A percentile compares a stretch with the other conserved stretches of the same genome.
phyloP scores from a whole-genome alignment of 768 basidiomycete species.

The Calvatia gigantea region DNA sequence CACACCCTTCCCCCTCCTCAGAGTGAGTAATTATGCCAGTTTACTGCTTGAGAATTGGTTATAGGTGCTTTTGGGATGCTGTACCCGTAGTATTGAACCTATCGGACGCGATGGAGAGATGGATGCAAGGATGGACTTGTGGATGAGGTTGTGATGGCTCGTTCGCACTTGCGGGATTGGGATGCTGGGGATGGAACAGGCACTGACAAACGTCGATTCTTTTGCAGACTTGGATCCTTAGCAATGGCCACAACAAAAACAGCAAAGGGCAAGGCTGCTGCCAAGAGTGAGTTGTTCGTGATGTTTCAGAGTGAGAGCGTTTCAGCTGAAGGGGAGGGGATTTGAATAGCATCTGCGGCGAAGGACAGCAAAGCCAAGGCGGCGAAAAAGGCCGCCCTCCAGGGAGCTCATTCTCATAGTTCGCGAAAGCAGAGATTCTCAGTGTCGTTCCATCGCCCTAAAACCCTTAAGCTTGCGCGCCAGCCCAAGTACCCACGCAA shows the following conservation, averaged over 20 bases:
- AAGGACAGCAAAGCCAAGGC: slow-evolving; percentile 79
- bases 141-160: slow-evolving; percentile 18
- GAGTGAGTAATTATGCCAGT: slow-evolving; percentile 20
- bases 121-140: slow-evolving; percentile 15
- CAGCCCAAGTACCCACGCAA: slow-evolving; percentile 95
- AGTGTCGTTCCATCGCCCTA: slow-evolving; percentile 94
- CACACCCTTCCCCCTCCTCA: slow-evolving; percentile 16
- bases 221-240: slow-evolving; percentile 13
- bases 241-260: slow-evolving; percentile 70
- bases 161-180: background rate
- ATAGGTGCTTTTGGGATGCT: background rate
- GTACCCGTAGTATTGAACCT: slow-evolving; percentile 6
- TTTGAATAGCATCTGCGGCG: slow-evolving; percentile 28
- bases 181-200: background rate
- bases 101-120: slow-evolving; percentile 12
- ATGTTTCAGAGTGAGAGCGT: background rate
- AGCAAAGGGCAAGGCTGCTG: slow-evolving; percentile 59
- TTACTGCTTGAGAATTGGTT: slow-evolving; percentile 5
- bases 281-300: slow-evolving; percentile 33
- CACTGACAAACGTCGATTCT: slow-evolving; percentile 10
- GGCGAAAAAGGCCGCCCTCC: slow-evolving; percentile 95
- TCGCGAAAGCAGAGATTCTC: slow-evolving; percentile 80
- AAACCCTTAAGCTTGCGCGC: slow-evolving; percentile 83
- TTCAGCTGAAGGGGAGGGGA: slow-evolving; percentile 4
- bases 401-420: slow-evolving; percentile 74